These are phyloP conservation scores for Vitis labrusca DNA, from an alignment of 164 flowering plant species.

Conservation along the genomic window DNA sequence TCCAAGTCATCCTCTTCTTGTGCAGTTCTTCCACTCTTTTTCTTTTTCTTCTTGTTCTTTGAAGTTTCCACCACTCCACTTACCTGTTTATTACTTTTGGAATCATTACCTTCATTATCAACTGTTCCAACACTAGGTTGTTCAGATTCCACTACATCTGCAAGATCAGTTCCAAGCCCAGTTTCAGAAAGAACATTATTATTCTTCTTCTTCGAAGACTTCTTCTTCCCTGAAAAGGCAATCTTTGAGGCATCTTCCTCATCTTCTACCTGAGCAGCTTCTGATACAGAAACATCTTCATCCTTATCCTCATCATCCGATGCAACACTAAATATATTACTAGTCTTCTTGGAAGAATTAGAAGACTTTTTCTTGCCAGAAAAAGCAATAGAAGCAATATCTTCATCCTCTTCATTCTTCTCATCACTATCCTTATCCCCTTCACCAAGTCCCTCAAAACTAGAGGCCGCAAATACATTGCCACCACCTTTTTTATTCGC, in stretches of 20 bases:
- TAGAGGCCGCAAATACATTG: slow-evolving; percentile 12
- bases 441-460: slow-evolving; percentile 26
- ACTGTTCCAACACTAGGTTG: slow-evolving; percentile 10
- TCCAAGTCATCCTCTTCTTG: slow-evolving; percentile 97
- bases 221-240: slow-evolving; percentile 42
- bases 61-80: slow-evolving; percentile 50
- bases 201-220: slow-evolving; percentile 54
- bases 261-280: slow-evolving; percentile 7
- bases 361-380: slow-evolving; percentile 51
- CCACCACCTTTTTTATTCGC: slow-evolving; percentile 18
- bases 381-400: slow-evolving; percentile 33
- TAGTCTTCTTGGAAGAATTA: slow-evolving; percentile 56
- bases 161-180: slow-evolving; percentile 24
- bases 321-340: slow-evolving; percentile 18
- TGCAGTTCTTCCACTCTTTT: slow-evolving; percentile 82
- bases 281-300: slow-evolving; percentile 5
- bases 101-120: slow-evolving; percentile 23
- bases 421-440: slow-evolving; percentile 24
- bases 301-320: slow-evolving; percentile 16
- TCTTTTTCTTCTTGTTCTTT: slow-evolving; percentile 89
- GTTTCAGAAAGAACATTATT: slow-evolving; percentile 20
- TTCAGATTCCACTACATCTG: slow-evolving; percentile 20
- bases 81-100: slow-evolving; percentile 20
- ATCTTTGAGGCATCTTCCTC: slow-evolving; percentile 21
- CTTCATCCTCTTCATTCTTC: slow-evolving; percentile 21